A percentile compares a stretch with the other conserved stretches of the same genome.
phyloP scores from a whole-genome alignment of 1,139 yeast species.

The Geotrichum australiense region DNA sequence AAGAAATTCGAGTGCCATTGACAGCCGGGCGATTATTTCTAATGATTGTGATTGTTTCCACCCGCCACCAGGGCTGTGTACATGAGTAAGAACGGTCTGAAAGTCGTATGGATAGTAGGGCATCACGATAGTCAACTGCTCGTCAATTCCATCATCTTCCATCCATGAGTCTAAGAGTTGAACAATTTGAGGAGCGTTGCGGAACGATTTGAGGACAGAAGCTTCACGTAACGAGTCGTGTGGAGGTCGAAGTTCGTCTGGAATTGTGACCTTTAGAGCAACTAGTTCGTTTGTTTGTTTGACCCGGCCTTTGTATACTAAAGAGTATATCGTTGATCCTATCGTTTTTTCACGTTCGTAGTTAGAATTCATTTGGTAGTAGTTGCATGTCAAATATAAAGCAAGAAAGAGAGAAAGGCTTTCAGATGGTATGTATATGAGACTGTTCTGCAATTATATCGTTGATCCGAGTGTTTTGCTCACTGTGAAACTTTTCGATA shows the following conservation, averaged over 20 bases:
- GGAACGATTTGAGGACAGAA: conserved; percentile 30
- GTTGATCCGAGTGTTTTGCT: no score
- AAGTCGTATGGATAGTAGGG: conserved; percentile 38
- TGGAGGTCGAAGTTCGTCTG: conserved; percentile 46
- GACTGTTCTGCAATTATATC: no score
- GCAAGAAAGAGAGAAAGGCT: no score
- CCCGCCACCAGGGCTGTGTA: conserved; percentile 31
- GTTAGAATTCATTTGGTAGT: conserved; percentile 2
- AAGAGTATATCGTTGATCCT: conserved; percentile 34
- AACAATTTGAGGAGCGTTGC: conserved; percentile 20
- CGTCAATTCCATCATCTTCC: conserved; percentile 26
- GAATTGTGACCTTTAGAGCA: conserved; percentile 43
- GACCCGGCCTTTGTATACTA: conserved; percentile 31
- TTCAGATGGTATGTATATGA: no score
- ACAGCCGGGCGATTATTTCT: conserved; percentile 39
- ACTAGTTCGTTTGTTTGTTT: conserved; percentile 21
- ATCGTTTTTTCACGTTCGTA: conserved; percentile 14
- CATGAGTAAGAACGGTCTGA: conserved; percentile 30
- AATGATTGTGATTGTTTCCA: conserved; percentile 28
- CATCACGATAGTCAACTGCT: conserved; percentile 39
- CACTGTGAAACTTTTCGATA: no score
- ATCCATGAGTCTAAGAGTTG: conserved; percentile 28
- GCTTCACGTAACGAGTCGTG: conserved; percentile 43
- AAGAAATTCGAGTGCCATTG: conserved; percentile 45
- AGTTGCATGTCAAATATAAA: no score